Percentiles rank a stretch among this genome's conserved stretches.
These are phyloP conservation scores for Ambrosia trifida DNA, from an alignment of 129 eudicot genomes.

Conservation along the genomic window DNA sequence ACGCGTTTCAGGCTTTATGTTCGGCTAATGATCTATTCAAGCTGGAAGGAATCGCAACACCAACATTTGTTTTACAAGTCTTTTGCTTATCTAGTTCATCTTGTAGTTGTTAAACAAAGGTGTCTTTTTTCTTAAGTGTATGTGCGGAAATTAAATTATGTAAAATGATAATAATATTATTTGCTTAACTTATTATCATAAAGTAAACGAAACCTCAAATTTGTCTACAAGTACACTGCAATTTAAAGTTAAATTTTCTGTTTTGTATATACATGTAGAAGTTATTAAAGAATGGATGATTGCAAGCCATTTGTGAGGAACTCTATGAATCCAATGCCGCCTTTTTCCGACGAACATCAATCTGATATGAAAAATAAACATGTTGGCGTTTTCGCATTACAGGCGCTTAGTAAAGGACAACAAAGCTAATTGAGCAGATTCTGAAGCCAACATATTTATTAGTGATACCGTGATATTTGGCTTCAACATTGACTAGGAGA, in stretches of 20 bases:
- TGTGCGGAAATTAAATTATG: not conserved
- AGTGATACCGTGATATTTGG: too few species aligned
- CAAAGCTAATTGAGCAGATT: too few species aligned
- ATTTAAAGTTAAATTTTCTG: not conserved
- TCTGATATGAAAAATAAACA: too few species aligned
- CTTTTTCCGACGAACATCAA: too few species aligned
- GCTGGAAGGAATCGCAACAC: conserved; percentile 5
- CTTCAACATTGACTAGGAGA: too few species aligned
- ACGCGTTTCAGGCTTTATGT: conserved; percentile 20
- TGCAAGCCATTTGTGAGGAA: too few species aligned
- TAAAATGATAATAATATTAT: not conserved
- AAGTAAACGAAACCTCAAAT: not conserved
- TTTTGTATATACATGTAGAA: not conserved
- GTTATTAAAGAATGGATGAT: too few species aligned
- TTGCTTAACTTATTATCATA: not conserved
- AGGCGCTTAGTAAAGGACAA: too few species aligned
- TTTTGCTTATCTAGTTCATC: not conserved
- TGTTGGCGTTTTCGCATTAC: too few species aligned
- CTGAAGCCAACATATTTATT: too few species aligned
- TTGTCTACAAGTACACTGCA: not conserved
- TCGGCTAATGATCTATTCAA: conserved; percentile 36
- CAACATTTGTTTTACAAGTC: not conserved
- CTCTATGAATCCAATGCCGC: too few species aligned
- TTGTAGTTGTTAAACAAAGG: conserved; percentile 2
- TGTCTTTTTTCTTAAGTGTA: not conserved